Evolutionary conservation across 257 asterid genomes (phyloP).

Genomic region (Verbascum thapsus): DNA sequence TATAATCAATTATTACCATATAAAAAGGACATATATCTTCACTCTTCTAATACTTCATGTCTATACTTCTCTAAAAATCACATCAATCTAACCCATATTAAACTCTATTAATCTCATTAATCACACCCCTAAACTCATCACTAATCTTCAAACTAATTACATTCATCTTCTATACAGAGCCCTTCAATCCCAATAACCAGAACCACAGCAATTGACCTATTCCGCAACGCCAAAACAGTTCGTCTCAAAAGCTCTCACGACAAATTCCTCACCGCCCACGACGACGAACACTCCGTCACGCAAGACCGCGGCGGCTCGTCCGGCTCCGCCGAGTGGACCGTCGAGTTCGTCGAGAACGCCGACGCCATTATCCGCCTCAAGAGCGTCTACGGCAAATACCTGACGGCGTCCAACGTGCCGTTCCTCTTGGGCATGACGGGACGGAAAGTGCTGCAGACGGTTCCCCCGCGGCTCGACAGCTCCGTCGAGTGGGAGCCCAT

Average conservation of each 20-base stretch:
- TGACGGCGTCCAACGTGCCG: slow-evolving; percentile 67
- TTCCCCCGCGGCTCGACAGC: slow-evolving; percentile 69
- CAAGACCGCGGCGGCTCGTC: slow-evolving; percentile 61
- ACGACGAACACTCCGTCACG: slow-evolving; percentile 62
- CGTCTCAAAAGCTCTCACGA: slow-evolving; percentile 61
- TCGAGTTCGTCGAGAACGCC: slow-evolving; percentile 50
- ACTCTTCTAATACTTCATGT: too few relatives aligned
- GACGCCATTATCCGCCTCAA: slow-evolving; percentile 52
- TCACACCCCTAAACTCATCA: too few relatives aligned
- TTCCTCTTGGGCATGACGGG: slow-evolving; percentile 87
- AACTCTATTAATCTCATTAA: too few relatives aligned
- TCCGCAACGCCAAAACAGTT: slow-evolving; percentile 60
- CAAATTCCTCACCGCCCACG: slow-evolving; percentile 66
- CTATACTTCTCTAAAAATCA: too few relatives aligned
- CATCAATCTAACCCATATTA: too few relatives aligned
- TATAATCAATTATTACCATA: too few relatives aligned
- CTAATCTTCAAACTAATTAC: too few relatives aligned
- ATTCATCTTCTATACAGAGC: slow-evolving; percentile 24
- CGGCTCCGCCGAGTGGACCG: slow-evolving; percentile 58
- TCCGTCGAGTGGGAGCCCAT: slow-evolving; percentile 97
- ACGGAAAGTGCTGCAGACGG: slow-evolving; percentile 64
- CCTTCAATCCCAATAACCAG: slow-evolving; percentile 20
- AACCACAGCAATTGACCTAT: slow-evolving; percentile 64
- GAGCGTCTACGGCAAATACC: slow-evolving; percentile 66
- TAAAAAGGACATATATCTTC: too few relatives aligned